phyloP scores from a whole-genome alignment of 2,329 filamentous ascomycete species.

The Pyrenophora graminea region DNA sequence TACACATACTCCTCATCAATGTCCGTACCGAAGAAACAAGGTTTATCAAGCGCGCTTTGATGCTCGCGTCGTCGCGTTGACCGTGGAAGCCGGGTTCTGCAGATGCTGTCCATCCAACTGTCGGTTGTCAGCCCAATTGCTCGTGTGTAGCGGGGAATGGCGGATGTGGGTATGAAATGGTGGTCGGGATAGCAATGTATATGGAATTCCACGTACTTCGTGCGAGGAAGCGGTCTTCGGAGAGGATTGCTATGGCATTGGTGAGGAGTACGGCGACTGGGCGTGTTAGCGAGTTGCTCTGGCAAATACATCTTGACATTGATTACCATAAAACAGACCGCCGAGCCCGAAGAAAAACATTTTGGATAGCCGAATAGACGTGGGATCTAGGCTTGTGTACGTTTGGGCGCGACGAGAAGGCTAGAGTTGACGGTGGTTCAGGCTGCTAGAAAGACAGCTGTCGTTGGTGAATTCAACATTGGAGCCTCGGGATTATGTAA shows the following conservation, averaged over 20 bases:
- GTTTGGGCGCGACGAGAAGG: not conserved
- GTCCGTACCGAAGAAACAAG: constrained; percentile 88
- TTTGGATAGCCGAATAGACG: constrained; percentile 1
- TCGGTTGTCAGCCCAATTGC: constrained; percentile 10
- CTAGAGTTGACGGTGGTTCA: constrained; percentile 13
- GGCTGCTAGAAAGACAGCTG: constrained; percentile 28
- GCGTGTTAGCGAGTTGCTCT: constrained; percentile 21
- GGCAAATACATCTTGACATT: constrained; percentile 1
- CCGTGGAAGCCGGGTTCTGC: constrained; percentile 79
- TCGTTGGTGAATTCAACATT: constrained; percentile 18
- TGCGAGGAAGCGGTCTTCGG: constrained; percentile 90
- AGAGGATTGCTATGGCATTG: constrained; percentile 91
- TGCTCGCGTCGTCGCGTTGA: constrained; percentile 70
- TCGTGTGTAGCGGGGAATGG: not conserved
- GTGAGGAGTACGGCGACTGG: constrained; percentile 82
- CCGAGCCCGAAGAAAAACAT: constrained; percentile 74
- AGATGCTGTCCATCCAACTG: constrained; percentile 77
- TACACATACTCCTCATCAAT: constrained; percentile 82
- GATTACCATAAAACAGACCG: constrained; percentile 72
- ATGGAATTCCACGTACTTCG: constrained; percentile 61
- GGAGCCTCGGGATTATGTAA: constrained; percentile 10
- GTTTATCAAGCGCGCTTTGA: constrained; percentile 86
- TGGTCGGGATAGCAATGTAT: not conserved
- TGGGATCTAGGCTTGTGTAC: not conserved
- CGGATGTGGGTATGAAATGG: not conserved